Conservation (phyloP, 2,329 filamentous ascomycete species). For the Cercospora zeina region DNA sequence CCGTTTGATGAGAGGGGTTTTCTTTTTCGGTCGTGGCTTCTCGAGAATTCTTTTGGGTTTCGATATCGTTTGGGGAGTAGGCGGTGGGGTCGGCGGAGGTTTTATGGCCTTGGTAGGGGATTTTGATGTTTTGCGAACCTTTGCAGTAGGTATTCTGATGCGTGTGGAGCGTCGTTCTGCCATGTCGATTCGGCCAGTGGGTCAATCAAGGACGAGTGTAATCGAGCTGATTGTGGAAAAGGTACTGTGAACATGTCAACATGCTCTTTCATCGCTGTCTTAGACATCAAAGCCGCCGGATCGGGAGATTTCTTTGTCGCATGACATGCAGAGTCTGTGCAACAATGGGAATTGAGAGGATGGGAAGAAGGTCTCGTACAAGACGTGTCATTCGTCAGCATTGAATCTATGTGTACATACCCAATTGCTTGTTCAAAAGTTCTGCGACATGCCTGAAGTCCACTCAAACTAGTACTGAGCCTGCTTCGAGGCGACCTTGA, state of each 20-base stretch:
- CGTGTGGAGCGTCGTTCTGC: neutral
- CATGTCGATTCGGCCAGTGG: neutral
- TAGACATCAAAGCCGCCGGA: neutral
- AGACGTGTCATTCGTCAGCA: slow-evolving; percentile 5
- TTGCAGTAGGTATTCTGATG: neutral
- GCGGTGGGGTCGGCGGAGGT: neutral
- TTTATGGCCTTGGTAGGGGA: neutral
- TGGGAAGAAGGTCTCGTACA: slow-evolving; percentile 1
- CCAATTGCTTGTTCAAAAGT: neutral
- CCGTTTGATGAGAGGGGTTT: too few species aligned
- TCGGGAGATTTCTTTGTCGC: neutral
- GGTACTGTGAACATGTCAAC: neutral
- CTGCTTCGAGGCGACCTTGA: slow-evolving; percentile 42
- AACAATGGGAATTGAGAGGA: neutral
- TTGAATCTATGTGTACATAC: slow-evolving; percentile 3
- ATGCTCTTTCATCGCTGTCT: neutral
- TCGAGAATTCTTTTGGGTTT: neutral
- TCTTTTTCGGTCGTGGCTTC: neutral
- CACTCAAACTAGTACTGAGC: slow-evolving; percentile 24
- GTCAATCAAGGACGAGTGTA: neutral
- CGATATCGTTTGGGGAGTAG: neutral
- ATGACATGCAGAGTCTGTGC: neutral
- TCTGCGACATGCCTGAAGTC: neutral
- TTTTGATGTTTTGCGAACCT: neutral
- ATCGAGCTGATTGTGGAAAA: neutral